phyloP scores from a whole-genome alignment of 148 eudicot genomes.

The Chenopodium quinoa region DNA sequence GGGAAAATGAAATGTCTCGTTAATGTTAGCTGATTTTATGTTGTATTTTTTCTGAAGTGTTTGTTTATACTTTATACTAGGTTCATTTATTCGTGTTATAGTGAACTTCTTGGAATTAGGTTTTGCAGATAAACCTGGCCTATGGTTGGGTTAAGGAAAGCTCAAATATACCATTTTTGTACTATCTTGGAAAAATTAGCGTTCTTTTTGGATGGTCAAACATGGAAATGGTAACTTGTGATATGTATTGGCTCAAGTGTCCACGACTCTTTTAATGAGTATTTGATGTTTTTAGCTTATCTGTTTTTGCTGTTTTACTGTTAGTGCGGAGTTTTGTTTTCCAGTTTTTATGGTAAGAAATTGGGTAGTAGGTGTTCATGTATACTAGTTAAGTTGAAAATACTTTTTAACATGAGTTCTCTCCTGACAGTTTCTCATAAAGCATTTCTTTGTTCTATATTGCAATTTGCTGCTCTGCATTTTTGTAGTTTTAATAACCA shows the following conservation, averaged over 20 bases:
- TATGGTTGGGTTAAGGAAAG: neutral
- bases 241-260: neutral
- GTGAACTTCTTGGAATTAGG: neutral
- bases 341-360: neutral
- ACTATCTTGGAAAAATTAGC: neutral
- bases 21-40: neutral
- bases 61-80: constrained; percentile 3
- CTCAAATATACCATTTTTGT: too few species aligned
- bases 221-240: neutral
- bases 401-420: neutral
- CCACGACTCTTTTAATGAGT: neutral
- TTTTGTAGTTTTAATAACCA: neutral
- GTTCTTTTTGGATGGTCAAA: neutral
- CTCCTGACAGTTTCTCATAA: neutral
- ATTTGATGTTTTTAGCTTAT: neutral
- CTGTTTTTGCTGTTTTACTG: neutral
- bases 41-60: neutral
- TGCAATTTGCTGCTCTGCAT: neutral
- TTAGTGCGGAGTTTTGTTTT: neutral
- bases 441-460: neutral
- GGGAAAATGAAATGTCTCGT: neutral
- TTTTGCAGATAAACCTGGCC: neutral
- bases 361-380: neutral
- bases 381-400: neutral
- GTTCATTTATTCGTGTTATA: neutral